Percentiles rank a stretch among this genome's conserved stretches.
These are phyloP conservation scores for Mollisia scopiformis DNA, from an alignment of 2,329 filamentous ascomycete genomes.

Conservation along the genomic window DNA sequence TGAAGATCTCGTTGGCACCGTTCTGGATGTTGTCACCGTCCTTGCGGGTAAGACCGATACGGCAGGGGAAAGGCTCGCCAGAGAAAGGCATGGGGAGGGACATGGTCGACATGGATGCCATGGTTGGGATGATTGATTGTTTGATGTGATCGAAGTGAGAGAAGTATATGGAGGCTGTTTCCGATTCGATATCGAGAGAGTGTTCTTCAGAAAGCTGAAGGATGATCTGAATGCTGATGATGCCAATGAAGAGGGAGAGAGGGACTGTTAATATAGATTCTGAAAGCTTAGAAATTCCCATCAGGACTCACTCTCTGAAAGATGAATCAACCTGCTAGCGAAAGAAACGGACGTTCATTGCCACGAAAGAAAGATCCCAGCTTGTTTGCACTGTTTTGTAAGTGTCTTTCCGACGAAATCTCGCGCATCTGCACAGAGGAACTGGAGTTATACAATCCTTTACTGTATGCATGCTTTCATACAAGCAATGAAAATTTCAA, in stretches of 20 bases:
- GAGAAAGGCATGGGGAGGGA: no score
- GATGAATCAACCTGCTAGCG: background rate
- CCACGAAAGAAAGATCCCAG: background rate
- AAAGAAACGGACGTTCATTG: background rate
- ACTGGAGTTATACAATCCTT: background rate
- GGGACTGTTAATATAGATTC: background rate
- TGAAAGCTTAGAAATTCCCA: background rate
- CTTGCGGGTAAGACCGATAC: background rate
- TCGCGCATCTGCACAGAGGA: background rate
- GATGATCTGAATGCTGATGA: background rate
- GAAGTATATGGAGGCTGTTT: background rate
- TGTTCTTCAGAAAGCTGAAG: background rate
- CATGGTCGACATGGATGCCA: no score
- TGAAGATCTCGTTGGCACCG: slow-evolving; percentile 8
- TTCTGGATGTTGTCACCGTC: background rate
- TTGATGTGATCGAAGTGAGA: background rate
- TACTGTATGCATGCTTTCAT: background rate
- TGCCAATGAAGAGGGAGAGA: background rate
- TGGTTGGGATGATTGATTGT: background rate
- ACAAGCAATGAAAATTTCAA: no score
- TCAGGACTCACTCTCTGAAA: background rate
- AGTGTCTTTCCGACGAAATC: background rate
- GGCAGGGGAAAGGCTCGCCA: background rate
- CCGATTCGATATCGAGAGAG: background rate
- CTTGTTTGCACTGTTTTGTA: background rate